Conservation (phyloP, 176 grass and related monocot genomes). For the Oryza punctata region DNA sequence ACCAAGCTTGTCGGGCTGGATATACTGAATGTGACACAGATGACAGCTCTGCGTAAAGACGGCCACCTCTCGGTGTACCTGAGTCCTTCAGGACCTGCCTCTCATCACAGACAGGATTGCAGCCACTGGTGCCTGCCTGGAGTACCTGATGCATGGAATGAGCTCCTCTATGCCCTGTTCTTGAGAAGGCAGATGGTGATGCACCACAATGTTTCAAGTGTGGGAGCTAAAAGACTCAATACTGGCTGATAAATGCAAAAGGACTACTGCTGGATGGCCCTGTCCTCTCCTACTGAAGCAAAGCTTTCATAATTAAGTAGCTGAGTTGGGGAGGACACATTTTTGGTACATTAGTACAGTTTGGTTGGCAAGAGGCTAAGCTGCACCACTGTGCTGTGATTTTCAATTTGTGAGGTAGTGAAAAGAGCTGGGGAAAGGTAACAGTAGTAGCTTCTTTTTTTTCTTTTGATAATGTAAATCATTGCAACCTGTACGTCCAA, state of each 20-base stretch:
- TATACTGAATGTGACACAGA: constrained; percentile 80
- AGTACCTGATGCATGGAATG: constrained; percentile 93
- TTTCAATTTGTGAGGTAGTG: constrained; percentile 4
- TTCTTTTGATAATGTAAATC: too few relatives aligned
- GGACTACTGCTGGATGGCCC: too few relatives aligned
- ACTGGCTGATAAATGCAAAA: constrained; percentile 20
- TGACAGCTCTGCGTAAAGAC: constrained; percentile 79
- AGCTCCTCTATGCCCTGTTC: constrained; percentile 74
- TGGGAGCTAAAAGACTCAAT: constrained; percentile 9
- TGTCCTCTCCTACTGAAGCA: neutral
- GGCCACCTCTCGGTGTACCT: constrained; percentile 81
- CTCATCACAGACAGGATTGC: constrained; percentile 81
- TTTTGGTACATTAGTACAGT: constrained; percentile 34
- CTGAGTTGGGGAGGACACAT: neutral
- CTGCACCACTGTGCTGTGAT: constrained; percentile 18
- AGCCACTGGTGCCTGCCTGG: constrained; percentile 98
- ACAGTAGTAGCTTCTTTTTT: neutral
- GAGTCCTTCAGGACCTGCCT: constrained; percentile 51
- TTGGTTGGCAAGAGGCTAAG: constrained; percentile 40
- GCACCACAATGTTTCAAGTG: constrained; percentile 14
- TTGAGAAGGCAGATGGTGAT: constrained; percentile 46
- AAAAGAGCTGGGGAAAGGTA: constrained; percentile 14
- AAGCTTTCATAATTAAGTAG: neutral
- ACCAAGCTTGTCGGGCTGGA: constrained; percentile 44
- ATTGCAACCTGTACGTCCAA: too few relatives aligned